Percentiles rank a stretch among this genome's conserved stretches.
Evolutionary conservation across 371 early-diverging fungal species (phyloP).

Genomic region (Mucor saturninus): DNA sequence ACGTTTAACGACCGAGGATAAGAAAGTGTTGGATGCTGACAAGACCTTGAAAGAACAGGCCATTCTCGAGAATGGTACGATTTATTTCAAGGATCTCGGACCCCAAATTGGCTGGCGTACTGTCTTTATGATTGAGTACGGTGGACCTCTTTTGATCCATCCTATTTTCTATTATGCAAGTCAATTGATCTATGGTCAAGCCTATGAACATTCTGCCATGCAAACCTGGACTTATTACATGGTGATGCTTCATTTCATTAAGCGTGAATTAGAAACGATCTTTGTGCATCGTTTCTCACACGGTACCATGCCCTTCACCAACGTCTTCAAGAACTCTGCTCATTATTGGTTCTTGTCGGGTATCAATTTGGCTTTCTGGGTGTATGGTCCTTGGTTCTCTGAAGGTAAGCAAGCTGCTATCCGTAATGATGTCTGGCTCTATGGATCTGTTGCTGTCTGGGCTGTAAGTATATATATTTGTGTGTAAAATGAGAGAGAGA

Average conservation of each 20-base stretch:
- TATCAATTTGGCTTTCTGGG: slow-evolving; percentile 82
- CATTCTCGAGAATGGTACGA: slow-evolving; percentile 64
- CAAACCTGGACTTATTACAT: slow-evolving; percentile 70
- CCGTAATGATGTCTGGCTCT: slow-evolving; percentile 61
- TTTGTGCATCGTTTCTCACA: slow-evolving; percentile 95
- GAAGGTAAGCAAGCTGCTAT: slow-evolving; percentile 55
- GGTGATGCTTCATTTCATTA: slow-evolving; percentile 86
- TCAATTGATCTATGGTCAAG: slow-evolving; percentile 65
- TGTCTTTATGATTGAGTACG: slow-evolving; percentile 94
- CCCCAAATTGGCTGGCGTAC: slow-evolving; percentile 95
- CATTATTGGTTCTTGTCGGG: slow-evolving; percentile 96
- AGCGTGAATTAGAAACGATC: slow-evolving; percentile 93
- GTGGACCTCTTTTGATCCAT: slow-evolving; percentile 90
- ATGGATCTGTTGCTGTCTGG: slow-evolving; percentile 67
- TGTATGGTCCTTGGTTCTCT: slow-evolving; percentile 78
- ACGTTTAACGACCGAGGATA: slow-evolving; percentile 70
- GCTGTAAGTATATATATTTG: slow-evolving; percentile 53
- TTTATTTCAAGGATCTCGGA: slow-evolving; percentile 91
- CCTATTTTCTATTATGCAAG: slow-evolving; percentile 81
- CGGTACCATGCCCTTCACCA: slow-evolving; percentile 93
- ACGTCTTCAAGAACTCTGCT: slow-evolving; percentile 93
- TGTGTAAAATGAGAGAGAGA: not conserved
- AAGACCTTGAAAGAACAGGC: slow-evolving; percentile 63
- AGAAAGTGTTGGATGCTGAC: slow-evolving; percentile 58
- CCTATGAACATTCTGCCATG: slow-evolving; percentile 69